These are phyloP conservation scores for Penicillium sp. DNA, from an alignment of 2,329 filamentous ascomycete species.

Conservation along the genomic window DNA sequence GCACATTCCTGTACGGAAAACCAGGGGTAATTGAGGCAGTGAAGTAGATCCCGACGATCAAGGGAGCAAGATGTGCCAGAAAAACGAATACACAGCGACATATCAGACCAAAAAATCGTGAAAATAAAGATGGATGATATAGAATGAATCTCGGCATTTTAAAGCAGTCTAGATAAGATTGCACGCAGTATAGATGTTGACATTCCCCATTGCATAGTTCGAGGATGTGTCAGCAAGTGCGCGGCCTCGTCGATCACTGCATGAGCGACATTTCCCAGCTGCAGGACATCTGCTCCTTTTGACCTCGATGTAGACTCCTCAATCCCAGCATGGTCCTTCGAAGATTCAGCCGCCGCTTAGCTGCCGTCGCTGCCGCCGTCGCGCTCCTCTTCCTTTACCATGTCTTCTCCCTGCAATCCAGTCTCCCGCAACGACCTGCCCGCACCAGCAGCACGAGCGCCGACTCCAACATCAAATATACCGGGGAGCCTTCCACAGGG, in stretches of 20 bases:
- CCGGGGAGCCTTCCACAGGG: conserved; percentile 6
- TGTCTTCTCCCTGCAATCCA: conserved; percentile 57
- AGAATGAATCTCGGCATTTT: not conserved
- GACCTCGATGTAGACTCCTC: conserved; percentile 9
- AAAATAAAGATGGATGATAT: not conserved
- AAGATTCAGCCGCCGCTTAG: conserved; percentile 32
- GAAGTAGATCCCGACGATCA: conserved; percentile 5
- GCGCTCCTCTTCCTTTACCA: conserved; percentile 51
- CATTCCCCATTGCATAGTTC: not conserved
- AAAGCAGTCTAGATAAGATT: not conserved
- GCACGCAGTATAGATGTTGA: not conserved
- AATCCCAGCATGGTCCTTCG: conserved; percentile 40
- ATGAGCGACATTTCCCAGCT: conserved; percentile 7
- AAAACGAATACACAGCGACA: not conserved
- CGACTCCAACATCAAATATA: conserved; percentile 7
- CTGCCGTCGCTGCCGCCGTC: conserved; percentile 53
- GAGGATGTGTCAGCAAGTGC: conserved; percentile 18
- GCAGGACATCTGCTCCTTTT: conserved; percentile 5
- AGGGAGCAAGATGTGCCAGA: not conserved
- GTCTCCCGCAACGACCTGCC: conserved; percentile 42
- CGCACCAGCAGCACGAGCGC: conserved; percentile 8
- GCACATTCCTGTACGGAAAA: not conserved
- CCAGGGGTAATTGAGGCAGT: conserved; percentile 1
- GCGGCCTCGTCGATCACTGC: conserved; percentile 12
- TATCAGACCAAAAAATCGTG: not conserved